phyloP scores from a whole-genome alignment of 2,329 filamentous ascomycete species.

The Fusarium sp. region DNA sequence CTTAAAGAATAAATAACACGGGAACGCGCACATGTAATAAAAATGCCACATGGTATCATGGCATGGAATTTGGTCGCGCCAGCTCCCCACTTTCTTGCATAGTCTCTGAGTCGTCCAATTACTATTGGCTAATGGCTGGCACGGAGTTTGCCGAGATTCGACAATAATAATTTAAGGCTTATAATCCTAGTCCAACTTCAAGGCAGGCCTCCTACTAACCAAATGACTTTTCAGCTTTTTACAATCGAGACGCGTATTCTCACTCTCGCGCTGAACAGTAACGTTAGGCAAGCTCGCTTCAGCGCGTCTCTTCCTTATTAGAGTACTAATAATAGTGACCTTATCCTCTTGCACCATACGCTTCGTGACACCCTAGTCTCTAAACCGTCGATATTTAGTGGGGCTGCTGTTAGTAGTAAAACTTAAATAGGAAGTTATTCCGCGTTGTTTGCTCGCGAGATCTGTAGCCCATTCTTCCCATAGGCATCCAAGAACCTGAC shows the following conservation, averaged over 20 bases:
- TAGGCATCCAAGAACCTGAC: no score
- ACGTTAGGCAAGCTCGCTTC: no score
- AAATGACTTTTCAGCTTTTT: no score
- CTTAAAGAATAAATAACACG: no score
- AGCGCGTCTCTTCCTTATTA: not conserved
- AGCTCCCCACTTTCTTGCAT: not conserved
- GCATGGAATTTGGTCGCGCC: not conserved
- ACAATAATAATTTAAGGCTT: not conserved
- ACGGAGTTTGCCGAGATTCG: not conserved
- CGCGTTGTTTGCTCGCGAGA: no score
- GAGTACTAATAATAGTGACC: not conserved
- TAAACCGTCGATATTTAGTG: not conserved
- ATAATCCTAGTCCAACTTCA: not conserved
- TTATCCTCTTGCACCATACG: not conserved
- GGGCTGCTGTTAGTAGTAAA: not conserved
- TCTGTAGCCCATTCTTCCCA: no score
- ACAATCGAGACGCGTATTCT: no score
- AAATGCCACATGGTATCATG: not conserved
- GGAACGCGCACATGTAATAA: not conserved
- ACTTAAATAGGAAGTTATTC: no score
- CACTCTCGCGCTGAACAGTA: no score
- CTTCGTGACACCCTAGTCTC: not conserved
- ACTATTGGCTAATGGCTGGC: not conserved
- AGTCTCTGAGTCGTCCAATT: not conserved
- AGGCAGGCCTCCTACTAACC: no score